A percentile compares a stretch with the other conserved stretches of the same genome.
Evolutionary conservation across 2,329 filamentous ascomycete genomes (phyloP).

Genomic region (Lanzia echinophila): DNA sequence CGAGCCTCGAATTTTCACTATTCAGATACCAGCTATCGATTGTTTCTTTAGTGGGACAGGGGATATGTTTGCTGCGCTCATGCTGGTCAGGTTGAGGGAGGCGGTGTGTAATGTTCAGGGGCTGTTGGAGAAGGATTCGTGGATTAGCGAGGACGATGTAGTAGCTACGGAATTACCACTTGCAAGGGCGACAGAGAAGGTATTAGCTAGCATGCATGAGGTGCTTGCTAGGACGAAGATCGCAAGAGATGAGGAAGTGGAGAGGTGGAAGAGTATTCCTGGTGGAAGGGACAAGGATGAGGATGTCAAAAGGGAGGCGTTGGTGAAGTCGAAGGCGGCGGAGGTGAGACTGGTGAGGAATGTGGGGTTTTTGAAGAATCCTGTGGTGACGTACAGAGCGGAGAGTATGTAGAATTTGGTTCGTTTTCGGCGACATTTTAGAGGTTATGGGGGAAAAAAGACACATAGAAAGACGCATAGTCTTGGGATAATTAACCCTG

Average conservation of each 20-base stretch:
- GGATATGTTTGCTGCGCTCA: constrained; percentile 95
- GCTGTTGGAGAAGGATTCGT: constrained; percentile 53
- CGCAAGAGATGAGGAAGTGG: constrained; percentile 60
- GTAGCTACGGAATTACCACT: constrained; percentile 67
- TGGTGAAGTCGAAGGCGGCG: constrained; percentile 73
- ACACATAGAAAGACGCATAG: not conserved
- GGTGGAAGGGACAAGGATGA: constrained; percentile 34
- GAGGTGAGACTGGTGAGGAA: constrained; percentile 82
- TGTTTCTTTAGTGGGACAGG: constrained; percentile 95
- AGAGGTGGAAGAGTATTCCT: constrained; percentile 40
- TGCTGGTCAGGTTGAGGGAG: constrained; percentile 80
- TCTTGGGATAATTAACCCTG: not conserved
- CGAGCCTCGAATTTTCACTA: constrained; percentile 75
- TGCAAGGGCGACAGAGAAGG: constrained; percentile 76
- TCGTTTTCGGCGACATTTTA: not conserved
- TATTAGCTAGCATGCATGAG: constrained; percentile 86
- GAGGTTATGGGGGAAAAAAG: not conserved
- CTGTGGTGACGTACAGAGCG: constrained; percentile 57
- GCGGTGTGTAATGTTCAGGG: constrained; percentile 49
- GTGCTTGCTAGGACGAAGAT: constrained; percentile 63
- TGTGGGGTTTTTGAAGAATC: constrained; percentile 58
- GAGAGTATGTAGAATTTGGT: constrained; percentile 34
- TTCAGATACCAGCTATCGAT: constrained; percentile 80
- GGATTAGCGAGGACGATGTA: constrained; percentile 72
- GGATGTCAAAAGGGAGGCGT: constrained; percentile 43